phyloP scores from a whole-genome alignment of 2,329 filamentous ascomycete species.

The Sporothrix protearum region DNA sequence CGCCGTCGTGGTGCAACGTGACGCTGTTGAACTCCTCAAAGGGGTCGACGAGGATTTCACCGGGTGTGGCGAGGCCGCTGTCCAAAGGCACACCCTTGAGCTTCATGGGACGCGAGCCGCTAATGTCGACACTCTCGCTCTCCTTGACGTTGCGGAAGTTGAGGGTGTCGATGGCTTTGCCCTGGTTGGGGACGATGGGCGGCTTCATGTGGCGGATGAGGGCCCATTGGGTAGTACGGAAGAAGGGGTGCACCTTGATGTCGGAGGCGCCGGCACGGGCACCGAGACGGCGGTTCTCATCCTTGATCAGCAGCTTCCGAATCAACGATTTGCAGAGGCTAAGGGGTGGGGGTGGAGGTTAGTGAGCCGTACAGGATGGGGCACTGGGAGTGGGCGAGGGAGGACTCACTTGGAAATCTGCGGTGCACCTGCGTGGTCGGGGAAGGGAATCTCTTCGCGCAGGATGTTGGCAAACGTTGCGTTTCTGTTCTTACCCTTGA shows the following conservation, averaged over 20 bases:
- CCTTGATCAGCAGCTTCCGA: slow-evolving; percentile 94
- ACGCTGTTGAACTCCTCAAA: slow-evolving; percentile 99
- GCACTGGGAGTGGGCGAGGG: too few species aligned
- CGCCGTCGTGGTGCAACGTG: slow-evolving; percentile 92
- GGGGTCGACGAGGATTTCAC: slow-evolving; percentile 71
- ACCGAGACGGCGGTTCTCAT: slow-evolving; percentile 88
- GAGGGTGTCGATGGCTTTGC: slow-evolving; percentile 84
- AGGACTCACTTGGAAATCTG: slow-evolving; percentile 91
- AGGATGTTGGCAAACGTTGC: slow-evolving; percentile 97
- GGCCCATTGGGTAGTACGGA: slow-evolving; percentile 93
- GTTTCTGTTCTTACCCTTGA: slow-evolving; percentile 99
- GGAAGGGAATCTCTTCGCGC: slow-evolving; percentile 91
- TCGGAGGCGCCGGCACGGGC: slow-evolving; percentile 94
- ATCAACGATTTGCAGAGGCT: slow-evolving; percentile 96
- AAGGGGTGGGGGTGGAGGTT: too few species aligned
- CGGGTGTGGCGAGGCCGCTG: slow-evolving; percentile 79
- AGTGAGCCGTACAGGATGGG: too few species aligned
- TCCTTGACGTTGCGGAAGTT: slow-evolving; percentile 99
- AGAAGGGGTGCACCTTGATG: slow-evolving; percentile 94
- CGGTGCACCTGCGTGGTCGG: slow-evolving; percentile 77
- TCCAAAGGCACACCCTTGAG: slow-evolving; percentile 80
- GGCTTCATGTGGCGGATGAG: slow-evolving; percentile 97
- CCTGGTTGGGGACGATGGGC: slow-evolving; percentile 89
- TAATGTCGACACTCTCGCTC: slow-evolving; percentile 87
- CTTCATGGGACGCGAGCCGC: slow-evolving; percentile 51